phyloP scores from a whole-genome alignment of 2,329 filamentous ascomycete genomes.

The Trichoderma pleuroti region DNA sequence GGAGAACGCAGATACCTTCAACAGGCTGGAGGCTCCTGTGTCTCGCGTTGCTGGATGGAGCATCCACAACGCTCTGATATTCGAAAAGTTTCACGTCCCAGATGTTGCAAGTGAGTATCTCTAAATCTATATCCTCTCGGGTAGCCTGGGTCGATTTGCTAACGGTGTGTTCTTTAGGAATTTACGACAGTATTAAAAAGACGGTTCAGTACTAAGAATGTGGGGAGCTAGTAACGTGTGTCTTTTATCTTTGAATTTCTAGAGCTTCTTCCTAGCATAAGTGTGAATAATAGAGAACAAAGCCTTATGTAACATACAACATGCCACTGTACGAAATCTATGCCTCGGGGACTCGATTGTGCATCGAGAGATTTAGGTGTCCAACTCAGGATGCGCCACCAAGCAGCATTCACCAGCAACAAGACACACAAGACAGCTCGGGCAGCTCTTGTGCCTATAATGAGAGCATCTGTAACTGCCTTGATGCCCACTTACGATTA shows the following conservation, averaged over 20 bases:
- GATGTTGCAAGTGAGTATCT: conserved; percentile 76
- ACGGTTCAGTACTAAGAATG: conserved; percentile 57
- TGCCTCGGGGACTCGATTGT: background rate
- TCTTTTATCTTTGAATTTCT: conserved; percentile 5
- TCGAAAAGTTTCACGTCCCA: conserved; percentile 76
- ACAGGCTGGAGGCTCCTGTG: conserved; percentile 80
- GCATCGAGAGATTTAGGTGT: background rate
- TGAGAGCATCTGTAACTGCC: background rate
- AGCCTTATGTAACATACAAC: background rate
- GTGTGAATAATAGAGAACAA: background rate
- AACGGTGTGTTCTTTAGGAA: conserved; percentile 44
- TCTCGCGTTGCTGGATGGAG: conserved; percentile 85
- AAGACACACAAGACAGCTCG: background rate
- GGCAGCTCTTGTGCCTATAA: background rate
- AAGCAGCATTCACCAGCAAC: background rate
- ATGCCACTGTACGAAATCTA: background rate
- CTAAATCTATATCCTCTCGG: background rate
- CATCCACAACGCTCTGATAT: conserved; percentile 75
- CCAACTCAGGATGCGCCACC: background rate
- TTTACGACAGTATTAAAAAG: conserved; percentile 68
- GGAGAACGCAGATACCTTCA: conserved; percentile 70
- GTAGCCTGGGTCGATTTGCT: background rate
- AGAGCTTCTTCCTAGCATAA: background rate
- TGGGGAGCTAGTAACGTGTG: background rate
- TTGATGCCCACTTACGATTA: background rate